These are phyloP conservation scores for Elsinoe batatas DNA, from an alignment of 2,329 filamentous ascomycete species.

Conservation along the genomic window DNA sequence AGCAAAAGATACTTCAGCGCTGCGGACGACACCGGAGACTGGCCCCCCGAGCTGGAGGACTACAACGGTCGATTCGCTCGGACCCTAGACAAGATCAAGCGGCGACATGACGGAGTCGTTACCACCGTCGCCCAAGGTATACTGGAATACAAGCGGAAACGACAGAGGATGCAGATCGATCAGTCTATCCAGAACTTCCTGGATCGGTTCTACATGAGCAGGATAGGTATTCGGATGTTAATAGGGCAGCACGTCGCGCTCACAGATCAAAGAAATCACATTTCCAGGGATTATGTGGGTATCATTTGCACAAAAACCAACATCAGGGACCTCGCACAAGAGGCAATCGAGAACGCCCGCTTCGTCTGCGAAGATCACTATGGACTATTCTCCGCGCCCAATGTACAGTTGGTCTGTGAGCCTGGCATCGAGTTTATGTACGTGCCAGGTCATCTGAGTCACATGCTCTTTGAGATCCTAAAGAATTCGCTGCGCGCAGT, in stretches of 20 bases:
- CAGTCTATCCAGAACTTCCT: slow-evolving; percentile 95
- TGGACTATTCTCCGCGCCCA: slow-evolving; percentile 90
- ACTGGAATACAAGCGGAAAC: slow-evolving; percentile 91
- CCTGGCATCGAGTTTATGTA: slow-evolving; percentile 98
- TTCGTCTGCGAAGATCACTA: slow-evolving; percentile 99
- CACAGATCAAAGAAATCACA: slow-evolving; percentile 81
- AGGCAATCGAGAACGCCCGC: slow-evolving; percentile 97
- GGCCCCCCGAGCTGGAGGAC: slow-evolving; percentile 87
- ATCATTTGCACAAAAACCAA: slow-evolving; percentile 99
- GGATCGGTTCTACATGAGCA: slow-evolving; percentile 99
- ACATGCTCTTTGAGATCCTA: slow-evolving; percentile 98
- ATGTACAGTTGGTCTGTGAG: slow-evolving; percentile 92
- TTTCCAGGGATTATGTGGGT: slow-evolving; percentile 88
- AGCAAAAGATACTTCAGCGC: slow-evolving; percentile 69
- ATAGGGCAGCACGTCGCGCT: slow-evolving; percentile 97
- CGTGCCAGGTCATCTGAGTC: slow-evolving; percentile 93
- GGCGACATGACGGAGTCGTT: slow-evolving; percentile 90
- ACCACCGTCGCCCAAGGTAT: slow-evolving; percentile 98
- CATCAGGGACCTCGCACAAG: slow-evolving; percentile 84
- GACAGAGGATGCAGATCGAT: slow-evolving; percentile 97
- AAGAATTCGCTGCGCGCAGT: slow-evolving; percentile 97
- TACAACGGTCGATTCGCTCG: slow-evolving; percentile 89
- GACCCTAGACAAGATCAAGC: slow-evolving; percentile 86
- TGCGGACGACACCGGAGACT: slow-evolving; percentile 77
- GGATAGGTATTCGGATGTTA: slow-evolving; percentile 97